These are phyloP conservation scores for Hypoxylon lienhwacheense DNA, from an alignment of 495 filamentous ascomycete genomes.

Conservation along the genomic window DNA sequence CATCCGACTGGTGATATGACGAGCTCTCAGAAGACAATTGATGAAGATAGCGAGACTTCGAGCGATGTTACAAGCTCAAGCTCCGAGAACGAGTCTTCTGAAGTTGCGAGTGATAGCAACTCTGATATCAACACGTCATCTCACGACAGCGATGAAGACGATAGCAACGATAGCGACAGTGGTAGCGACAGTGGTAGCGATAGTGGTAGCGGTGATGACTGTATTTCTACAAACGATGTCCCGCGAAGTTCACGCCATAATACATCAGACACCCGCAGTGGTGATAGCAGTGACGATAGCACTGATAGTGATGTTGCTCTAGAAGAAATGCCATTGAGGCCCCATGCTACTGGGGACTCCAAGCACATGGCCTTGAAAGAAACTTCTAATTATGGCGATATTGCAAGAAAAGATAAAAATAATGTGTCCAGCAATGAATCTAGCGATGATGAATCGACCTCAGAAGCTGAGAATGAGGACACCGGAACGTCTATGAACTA, in stretches of 20 bases:
- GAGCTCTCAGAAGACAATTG: slow-evolving; percentile 41
- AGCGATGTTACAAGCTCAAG: slow-evolving; percentile 25
- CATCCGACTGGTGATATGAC: slow-evolving; percentile 29
- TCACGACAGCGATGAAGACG: slow-evolving; percentile 11
- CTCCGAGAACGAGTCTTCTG: slow-evolving; percentile 20
- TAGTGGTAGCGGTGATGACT: slow-evolving; percentile 12
- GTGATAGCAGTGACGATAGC: slow-evolving; percentile 18
- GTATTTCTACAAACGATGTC: not conserved
- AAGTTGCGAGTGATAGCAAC: slow-evolving; percentile 23
- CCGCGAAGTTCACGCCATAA: slow-evolving; percentile 5
- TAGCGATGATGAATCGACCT: slow-evolving; percentile 3
- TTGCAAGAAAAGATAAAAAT: not conserved
- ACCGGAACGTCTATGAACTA: not conserved
- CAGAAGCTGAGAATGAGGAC: slow-evolving; percentile 8
- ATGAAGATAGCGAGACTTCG: slow-evolving; percentile 37
- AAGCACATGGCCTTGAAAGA: not conserved
- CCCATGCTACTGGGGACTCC: no score
- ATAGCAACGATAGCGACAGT: slow-evolving; percentile 20
- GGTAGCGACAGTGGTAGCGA: slow-evolving; percentile 18
- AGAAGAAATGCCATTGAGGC: slow-evolving; percentile 26
- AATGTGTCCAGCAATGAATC: slow-evolving; percentile 14
- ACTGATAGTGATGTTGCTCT: slow-evolving; percentile 35
- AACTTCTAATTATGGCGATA: slow-evolving; percentile 2
- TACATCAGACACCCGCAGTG: slow-evolving; percentile 7
- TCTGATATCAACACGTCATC: not conserved